Base-by-base conservation (phyloP, 371 early-diverging fungal genomes). In the Mortierella sp. region DNA sequence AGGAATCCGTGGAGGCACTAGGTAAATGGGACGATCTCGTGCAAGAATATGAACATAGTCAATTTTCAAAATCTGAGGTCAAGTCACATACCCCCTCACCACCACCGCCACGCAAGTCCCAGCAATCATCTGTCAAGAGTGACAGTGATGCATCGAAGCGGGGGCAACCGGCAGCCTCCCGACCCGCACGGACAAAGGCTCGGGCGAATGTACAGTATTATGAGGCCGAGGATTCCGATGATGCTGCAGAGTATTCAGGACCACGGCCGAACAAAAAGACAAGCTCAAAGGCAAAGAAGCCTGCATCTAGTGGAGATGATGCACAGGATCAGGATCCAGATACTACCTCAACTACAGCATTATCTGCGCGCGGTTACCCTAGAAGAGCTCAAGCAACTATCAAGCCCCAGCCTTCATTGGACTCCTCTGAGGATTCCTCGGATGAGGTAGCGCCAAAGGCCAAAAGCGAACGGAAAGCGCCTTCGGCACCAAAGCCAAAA, bases 31-130 rank as follows among this genome's bases (percentile, higher is more conserved):
- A 80, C 43, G 81, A 80, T 51, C 81, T 80, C 20, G 75, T 80
- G 14, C 75, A 80, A 43, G 81, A 80, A 52, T 80, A 75, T 37
- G 81, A 80, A 45, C 81, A 80, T n/a, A 72, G 81, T 52, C 81
- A 75, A 49, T 80, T 80, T 52, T 80, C 81, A 39, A 75, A 71
- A 39, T 75, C 75, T 47, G 81, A 80, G 18, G 60, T 66, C 70
- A 80, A 72, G 63, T 63, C 81, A 4, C 61, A 61, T 12, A 62
- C 75, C 3, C 72, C 72, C 11, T 80, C 79, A 16, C 79, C 79
- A 11, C 78, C 80, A 58, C 80, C 80, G 40, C 28, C 63, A 12
- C 69, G 72, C 1, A 75, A 80, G 57, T 63, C 77, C 24, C 74
- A 68, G 37, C 32, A 62, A 26, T 35, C 57, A 10, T 40, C 65